phyloP scores from a whole-genome alignment of 2,329 filamentous ascomycete species.

The Nemania serpens region DNA sequence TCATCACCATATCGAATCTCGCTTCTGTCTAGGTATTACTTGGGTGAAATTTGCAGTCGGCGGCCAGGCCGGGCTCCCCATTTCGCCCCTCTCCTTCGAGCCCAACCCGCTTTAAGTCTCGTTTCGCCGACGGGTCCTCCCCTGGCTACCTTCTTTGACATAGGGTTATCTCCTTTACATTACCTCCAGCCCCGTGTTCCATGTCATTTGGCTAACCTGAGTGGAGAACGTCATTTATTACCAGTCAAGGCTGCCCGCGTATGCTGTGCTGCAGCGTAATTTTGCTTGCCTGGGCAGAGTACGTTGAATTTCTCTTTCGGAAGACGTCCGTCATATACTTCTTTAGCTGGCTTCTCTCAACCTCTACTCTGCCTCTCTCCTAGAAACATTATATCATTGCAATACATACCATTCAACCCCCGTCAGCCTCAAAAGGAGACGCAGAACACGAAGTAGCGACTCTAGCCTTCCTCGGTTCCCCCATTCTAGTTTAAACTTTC shows the following conservation, averaged over 20 bases:
- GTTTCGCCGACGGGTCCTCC: slow-evolving; percentile 12
- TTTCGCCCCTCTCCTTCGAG: slow-evolving; percentile 4
- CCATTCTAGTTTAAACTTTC: background rate
- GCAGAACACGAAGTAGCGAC: background rate
- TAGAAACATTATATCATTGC: background rate
- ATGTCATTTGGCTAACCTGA: slow-evolving; percentile 31
- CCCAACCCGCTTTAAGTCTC: slow-evolving; percentile 11
- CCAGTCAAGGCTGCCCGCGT: slow-evolving; percentile 20
- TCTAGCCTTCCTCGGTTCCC: background rate
- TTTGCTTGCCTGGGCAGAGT: slow-evolving; percentile 15
- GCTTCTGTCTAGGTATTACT: background rate
- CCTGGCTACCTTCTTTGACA: slow-evolving; percentile 18
- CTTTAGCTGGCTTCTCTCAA: background rate
- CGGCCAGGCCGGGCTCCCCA: background rate
- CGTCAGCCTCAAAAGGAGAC: background rate
- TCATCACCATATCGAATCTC: too few species aligned
- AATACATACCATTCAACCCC: background rate
- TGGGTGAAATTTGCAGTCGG: slow-evolving; percentile 1
- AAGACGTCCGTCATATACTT: background rate
- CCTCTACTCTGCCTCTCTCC: background rate
- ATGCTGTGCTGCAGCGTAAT: slow-evolving; percentile 15
- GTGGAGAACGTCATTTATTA: slow-evolving; percentile 34
- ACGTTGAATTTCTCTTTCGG: slow-evolving; percentile 7
- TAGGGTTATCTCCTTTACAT: slow-evolving; percentile 12
- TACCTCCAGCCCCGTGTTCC: slow-evolving; percentile 8